Percentiles rank a stretch among this genome's conserved stretches.
Conservation (phyloP, 257 asterid species). For the Petrea volubilis region DNA sequence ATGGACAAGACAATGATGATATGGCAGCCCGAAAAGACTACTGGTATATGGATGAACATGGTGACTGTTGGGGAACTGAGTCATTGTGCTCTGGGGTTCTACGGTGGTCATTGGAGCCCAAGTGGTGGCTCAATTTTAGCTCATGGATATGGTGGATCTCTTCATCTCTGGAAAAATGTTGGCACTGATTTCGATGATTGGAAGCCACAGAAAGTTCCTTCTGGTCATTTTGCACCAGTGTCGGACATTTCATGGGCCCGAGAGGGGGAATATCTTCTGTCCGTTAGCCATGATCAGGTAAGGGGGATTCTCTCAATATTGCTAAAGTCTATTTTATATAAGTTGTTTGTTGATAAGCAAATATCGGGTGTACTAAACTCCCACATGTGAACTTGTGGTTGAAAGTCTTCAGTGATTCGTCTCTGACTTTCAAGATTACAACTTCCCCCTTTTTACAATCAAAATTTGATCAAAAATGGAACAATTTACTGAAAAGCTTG, state of each 20-base stretch:
- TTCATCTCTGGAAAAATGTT: constrained; percentile 85
- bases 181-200: constrained; percentile 76
- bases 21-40: constrained; percentile 95
- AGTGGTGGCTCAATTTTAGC: constrained; percentile 72
- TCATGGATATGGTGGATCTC: constrained; percentile 98
- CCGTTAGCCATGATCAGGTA: constrained; percentile 99
- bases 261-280: constrained; percentile 72
- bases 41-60: constrained; percentile 96
- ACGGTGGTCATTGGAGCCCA: constrained; percentile 96
- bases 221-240: constrained; percentile 92
- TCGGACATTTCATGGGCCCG: constrained; percentile 90
- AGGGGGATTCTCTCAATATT: neutral
- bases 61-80: constrained; percentile 96
- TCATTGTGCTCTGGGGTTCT: constrained; percentile 95
- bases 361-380: too few relatives aligned
- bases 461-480: too few relatives aligned
- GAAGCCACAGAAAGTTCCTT: constrained; percentile 97
- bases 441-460: too few relatives aligned
- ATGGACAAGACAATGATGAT: constrained; percentile 99
- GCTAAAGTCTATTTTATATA: neutral
- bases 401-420: too few relatives aligned
- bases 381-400: too few relatives aligned
- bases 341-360: too few relatives aligned
- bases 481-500: too few relatives aligned
- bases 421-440: too few relatives aligned